A percentile compares a stretch with the other conserved stretches of the same genome.
Evolutionary conservation across 2,329 filamentous ascomycete genomes (phyloP).

Genomic region (Sclerotinia sclerotiorum): DNA sequence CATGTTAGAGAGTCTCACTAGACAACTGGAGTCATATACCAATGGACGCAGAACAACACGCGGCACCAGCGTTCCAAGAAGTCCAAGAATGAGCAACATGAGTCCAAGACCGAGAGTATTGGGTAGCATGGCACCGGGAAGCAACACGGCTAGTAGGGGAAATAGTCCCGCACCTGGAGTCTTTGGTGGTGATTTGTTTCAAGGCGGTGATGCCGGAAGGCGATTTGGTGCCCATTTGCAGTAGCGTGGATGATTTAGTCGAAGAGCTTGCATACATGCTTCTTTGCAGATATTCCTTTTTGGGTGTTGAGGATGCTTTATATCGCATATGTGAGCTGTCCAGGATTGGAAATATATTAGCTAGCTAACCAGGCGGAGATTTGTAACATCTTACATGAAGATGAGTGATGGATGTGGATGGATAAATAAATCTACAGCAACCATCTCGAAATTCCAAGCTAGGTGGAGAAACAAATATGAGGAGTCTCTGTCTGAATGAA

Average conservation of each 20-base stretch:
- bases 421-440: not conserved
- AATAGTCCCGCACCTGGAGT: constrained; percentile 34
- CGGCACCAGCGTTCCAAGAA: constrained; percentile 37
- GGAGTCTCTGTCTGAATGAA: not conserved
- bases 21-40: constrained; percentile 41
- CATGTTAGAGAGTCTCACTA: constrained; percentile 44
- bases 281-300: not conserved
- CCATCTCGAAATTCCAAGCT: not conserved
- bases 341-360: not conserved
- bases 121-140: constrained; percentile 23
- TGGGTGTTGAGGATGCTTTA: not conserved
- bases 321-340: not conserved
- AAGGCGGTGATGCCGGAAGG: constrained; percentile 1
- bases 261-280: not conserved
- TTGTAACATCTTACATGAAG: not conserved
- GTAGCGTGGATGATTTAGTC: not conserved
- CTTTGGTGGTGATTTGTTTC: constrained; percentile 17
- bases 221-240: constrained; percentile 21
- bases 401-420: too few species aligned
- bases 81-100: constrained; percentile 38
- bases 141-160: constrained; percentile 29
- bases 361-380: not conserved
- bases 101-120: constrained; percentile 25
- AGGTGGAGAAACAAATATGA: not conserved
- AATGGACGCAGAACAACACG: constrained; percentile 45